Evolutionary conservation across 768 basidiomycete genomes (phyloP), one percentile per base, ranked within the genome.

Genomic region (Suillus discolor): DNA sequence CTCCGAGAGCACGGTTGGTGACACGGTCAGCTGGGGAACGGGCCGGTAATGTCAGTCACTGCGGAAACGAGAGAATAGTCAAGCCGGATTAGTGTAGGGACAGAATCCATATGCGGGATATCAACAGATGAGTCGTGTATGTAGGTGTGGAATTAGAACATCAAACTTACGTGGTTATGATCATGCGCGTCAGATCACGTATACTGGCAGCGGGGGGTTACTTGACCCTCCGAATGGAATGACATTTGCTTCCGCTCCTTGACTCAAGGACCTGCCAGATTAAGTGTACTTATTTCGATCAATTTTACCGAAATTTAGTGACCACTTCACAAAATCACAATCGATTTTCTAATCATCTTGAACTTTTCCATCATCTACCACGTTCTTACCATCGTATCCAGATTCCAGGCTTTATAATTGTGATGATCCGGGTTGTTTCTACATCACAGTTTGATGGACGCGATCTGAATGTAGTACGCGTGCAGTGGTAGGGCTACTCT

Each of bases 1-100:
- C 49, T 66, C 66, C 64, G 66, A 51, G 44, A 41, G 9, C 11
- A 15, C 51, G 9, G 12, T 12, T 34, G 39, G n/a, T 31, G 28
- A 31, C 18, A n/a, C n/a, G 28, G 25, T 61, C 63, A 41, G 55
- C 23, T 59, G 51, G 28, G 28, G 20, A 28, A 59, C 36, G 62
- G 49, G 12, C 53, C 36, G 36, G 25, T 13, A 18, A 31, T 53
- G 51, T 8, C 36, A 38, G 6, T 31, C 6, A 31, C 31, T 31
- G 31, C 31, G 31, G 36, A 38, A 8, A 41, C 39, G 39, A 39
- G 39, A 39, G 13, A 15, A 5, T 39, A 41, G 39, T 13, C 39
- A 15, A 12, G 39, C 13, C 39, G 39, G 39, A 41, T 41, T 41
- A 41, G 39, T 41, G 39, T 41, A 41, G 39, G 39, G 12, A 41